These are phyloP conservation scores for Zea mays DNA, from an alignment of 176 grass and related monocot species.

Conservation along the genomic window Zm-B73-REFERENCE-NAM-5.0 NC_050101.1:181166001-181166500, in stretches of 20 bases:
- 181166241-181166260: conserved; percentile 58
- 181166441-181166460: too few relatives aligned
- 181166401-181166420: too few relatives aligned
- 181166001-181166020: not conserved
- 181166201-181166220: conserved; percentile 93
- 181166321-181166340: too few relatives aligned
- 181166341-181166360: too few relatives aligned
- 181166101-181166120: conserved; percentile 97
- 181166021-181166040: conserved; percentile 47
- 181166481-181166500: too few relatives aligned
- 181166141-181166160: conserved; percentile 67
- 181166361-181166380: too few relatives aligned
- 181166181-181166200: conserved; percentile 88
- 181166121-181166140: conserved; percentile 93
- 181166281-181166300: too few relatives aligned
- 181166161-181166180: conserved; percentile 19
- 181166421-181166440: too few relatives aligned
- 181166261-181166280: too few relatives aligned
- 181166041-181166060: conserved; percentile 17
- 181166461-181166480: too few relatives aligned
- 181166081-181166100: conserved; percentile 97
- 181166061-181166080: conserved; percentile 34
- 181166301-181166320: too few relatives aligned
- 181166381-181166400: too few relatives aligned
- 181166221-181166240: conserved; percentile 77